Base-by-base conservation (phyloP, 2,329 filamentous ascomycete genomes). In the Trichoderma endophyticum region DNA sequence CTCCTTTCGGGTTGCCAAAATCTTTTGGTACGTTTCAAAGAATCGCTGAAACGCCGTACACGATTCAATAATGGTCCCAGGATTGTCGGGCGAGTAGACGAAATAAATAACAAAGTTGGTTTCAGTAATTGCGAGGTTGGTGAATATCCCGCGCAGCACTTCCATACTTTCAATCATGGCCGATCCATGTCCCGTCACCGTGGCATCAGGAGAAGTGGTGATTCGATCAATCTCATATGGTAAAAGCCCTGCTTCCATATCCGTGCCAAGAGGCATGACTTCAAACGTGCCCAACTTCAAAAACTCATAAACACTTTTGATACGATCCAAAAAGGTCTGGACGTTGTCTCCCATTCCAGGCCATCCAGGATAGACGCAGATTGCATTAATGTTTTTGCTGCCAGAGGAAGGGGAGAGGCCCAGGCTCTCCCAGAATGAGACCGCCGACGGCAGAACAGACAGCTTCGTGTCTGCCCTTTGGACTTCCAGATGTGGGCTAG, bases 381-480 rank as follows among this genome's bases (percentile, higher is more conserved):
- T 87, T 0, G 90, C 87, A 43, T 87, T 86, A 34, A 96, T 83
- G 73, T 95, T 89, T 79, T 97, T 97, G 8, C 84, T 78, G 0
- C 92, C 92, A 72, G 89, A 89, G 9, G 89, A 88, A 4, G 93
- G 93, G 2, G 89, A 89, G 2, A 97, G 85, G 0, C 93, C 92
- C 21, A 97, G 83, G 61, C 91, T 90, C 78, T 96, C 93, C 94
- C 93, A 97, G 77, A 96, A 97, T 1, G 87, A 83, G 24, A 95
- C 83, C 0, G 92, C 91, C 0, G 93, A 88, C 2, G 93, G 92
- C 26, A 95, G 84, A 51, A 97, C 84, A 12, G 94, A 93, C 71
- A 94, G 87, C 62, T 87, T 88, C 2, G 86, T 86, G 51, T 94
- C 91, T 24, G 90, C 88, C 68, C 93, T 87, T 63, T 91, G 90